A percentile compares a stretch with the other conserved stretches of the same genome.
Evolutionary conservation across 805 yeast species (phyloP).

Genomic region (Candida chilensis): DNA sequence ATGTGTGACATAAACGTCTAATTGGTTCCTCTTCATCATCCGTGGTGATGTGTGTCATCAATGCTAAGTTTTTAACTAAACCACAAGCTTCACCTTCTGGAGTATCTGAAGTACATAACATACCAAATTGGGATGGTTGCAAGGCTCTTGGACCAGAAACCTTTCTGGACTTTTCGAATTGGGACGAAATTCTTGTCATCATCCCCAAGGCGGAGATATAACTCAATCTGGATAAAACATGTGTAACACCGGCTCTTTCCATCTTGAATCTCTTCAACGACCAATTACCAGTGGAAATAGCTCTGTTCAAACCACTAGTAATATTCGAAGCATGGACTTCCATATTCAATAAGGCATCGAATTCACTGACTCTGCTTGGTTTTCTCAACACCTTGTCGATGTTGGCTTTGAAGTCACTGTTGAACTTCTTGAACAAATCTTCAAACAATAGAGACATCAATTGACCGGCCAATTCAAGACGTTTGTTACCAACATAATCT

Average conservation of each 20-base stretch:
- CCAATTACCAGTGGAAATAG: constrained; percentile 99
- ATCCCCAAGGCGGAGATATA: constrained; percentile 94
- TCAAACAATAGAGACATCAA: constrained; percentile 90
- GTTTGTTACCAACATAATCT: constrained; percentile 96
- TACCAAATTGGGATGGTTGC: constrained; percentile 98
- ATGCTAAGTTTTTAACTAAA: constrained; percentile 89
- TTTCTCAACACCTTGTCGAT: constrained; percentile 90
- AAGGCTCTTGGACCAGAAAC: constrained; percentile 98
- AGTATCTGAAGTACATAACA: constrained; percentile 97
- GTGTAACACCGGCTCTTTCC: constrained; percentile 99
- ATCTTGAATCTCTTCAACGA: constrained; percentile 96
- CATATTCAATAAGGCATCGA: constrained; percentile 85
- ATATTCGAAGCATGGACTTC: constrained; percentile 89
- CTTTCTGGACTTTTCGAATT: constrained; percentile 94
- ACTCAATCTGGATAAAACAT: constrained; percentile 83
- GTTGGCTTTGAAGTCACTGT: constrained; percentile 87
- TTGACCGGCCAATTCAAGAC: constrained; percentile 96
- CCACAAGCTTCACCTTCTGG: constrained; percentile 99
- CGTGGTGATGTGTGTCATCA: constrained; percentile 98
- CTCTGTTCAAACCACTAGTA: constrained; percentile 89
- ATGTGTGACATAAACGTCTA: constrained; percentile 58
- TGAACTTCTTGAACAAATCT: constrained; percentile 94
- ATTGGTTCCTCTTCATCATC: constrained; percentile 95
- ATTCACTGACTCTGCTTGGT: constrained; percentile 91
- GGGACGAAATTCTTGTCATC: constrained; percentile 99